Percentiles rank a stretch among this genome's conserved stretches.
phyloP scores from a whole-genome alignment of 768 basidiomycete species.

The Tricholoma sp. region DNA sequence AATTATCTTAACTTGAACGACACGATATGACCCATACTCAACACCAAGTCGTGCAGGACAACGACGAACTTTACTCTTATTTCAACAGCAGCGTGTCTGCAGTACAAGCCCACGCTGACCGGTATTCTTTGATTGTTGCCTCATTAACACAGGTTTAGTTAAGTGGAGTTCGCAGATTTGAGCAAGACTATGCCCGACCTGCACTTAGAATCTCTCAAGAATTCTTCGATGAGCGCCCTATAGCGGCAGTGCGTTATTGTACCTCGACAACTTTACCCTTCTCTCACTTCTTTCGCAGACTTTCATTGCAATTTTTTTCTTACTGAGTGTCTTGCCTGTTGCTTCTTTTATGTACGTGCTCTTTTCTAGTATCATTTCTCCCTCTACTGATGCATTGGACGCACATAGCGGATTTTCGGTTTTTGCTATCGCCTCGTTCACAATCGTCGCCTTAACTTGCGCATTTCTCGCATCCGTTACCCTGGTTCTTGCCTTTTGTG shows the following conservation, averaged over 20 bases:
- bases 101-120: conserved; percentile 31
- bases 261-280: background rate
- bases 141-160: background rate
- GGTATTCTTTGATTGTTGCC: conserved; percentile 15
- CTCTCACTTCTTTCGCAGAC: conserved; percentile 23
- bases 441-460: conserved; percentile 30
- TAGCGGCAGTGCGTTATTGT: conserved; percentile 25
- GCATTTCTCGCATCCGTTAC: conserved; percentile 26
- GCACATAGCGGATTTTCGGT: conserved; percentile 24
- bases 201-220: conserved; percentile 24
- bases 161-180: conserved; percentile 28
- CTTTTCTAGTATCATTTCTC: background rate
- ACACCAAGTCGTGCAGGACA: conserved; percentile 1
- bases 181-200: conserved; percentile 39
- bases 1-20: too few relatives aligned
- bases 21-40: background rate
- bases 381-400: background rate
- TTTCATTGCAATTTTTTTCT: conserved; percentile 34
- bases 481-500: conserved; percentile 28
- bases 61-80: conserved; percentile 26
- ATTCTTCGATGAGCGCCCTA: conserved; percentile 30
- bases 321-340: conserved; percentile 30
- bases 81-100: conserved; percentile 32
- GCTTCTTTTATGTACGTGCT: conserved; percentile 34
- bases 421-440: conserved; percentile 26